Conservation (phyloP, 1,284 basidiomycete species). For the Trichosporon ovoides region DNA sequence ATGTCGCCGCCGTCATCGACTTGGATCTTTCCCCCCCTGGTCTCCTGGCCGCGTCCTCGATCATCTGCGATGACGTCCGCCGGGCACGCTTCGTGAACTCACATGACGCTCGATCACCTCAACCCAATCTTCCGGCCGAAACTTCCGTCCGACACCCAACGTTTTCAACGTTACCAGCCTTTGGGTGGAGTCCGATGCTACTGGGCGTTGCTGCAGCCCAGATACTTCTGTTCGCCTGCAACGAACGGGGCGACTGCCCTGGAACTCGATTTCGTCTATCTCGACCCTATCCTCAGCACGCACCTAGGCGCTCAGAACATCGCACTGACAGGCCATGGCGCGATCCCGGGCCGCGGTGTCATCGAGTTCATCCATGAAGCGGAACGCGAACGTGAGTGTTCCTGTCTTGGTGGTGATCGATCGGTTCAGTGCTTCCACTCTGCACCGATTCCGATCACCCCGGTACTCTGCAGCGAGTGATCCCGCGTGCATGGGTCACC, state of each 20-base stretch:
- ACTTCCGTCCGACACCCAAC: background rate
- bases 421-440: background rate
- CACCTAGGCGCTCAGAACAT: conserved; percentile 71
- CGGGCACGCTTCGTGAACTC: background rate
- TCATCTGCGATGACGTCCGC: conserved; percentile 51
- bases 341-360: conserved; percentile 68
- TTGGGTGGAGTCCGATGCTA: conserved; percentile 43
- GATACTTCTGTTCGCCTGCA: conserved; percentile 12
- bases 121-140: background rate
- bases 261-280: conserved; percentile 75
- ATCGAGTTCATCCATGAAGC: conserved; percentile 85
- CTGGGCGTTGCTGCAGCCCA: conserved; percentile 40
- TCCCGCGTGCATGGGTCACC: too few relatives aligned
- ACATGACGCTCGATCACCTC: conserved; percentile 2
- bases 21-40: background rate
- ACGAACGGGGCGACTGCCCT: conserved; percentile 19
- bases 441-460: background rate
- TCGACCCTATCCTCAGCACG: conserved; percentile 74
- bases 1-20: background rate
- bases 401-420: background rate
- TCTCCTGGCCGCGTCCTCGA: background rate
- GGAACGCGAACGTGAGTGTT: conserved; percentile 61
- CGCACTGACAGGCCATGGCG: conserved; percentile 63
- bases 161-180: conserved; percentile 18
- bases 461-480: too few relatives aligned